Evolutionary conservation across 1,284 basidiomycete species (phyloP).

Genomic region (Coniferiporia weirii): DNA sequence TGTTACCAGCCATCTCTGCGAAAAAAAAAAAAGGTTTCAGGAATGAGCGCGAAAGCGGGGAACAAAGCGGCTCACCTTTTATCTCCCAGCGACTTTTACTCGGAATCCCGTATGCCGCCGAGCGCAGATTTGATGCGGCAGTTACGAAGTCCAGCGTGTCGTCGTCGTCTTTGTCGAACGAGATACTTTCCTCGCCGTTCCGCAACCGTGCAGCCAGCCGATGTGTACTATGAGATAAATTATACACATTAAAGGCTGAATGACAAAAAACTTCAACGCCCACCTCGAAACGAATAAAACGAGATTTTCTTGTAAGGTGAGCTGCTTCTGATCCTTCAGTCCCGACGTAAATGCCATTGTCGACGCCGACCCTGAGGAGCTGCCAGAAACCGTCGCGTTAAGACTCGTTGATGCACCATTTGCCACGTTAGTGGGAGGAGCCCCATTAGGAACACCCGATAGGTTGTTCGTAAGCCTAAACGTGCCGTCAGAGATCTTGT

Average conservation of each 20-base stretch:
- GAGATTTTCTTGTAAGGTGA: slow-evolving; percentile 77
- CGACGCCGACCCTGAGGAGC: slow-evolving; percentile 18
- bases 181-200: slow-evolving; percentile 70
- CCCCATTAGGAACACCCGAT: slow-evolving; percentile 20
- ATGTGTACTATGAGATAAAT: slow-evolving; percentile 51
- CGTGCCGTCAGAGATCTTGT: slow-evolving; percentile 56
- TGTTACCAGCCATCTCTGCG: slow-evolving; percentile 99
- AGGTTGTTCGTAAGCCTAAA: slow-evolving; percentile 41
- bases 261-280: slow-evolving; percentile 14
- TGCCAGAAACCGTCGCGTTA: slow-evolving; percentile 18
- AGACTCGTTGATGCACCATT: slow-evolving; percentile 17
- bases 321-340: slow-evolving; percentile 76
- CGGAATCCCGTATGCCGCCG: slow-evolving; percentile 84
- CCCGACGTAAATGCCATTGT: slow-evolving; percentile 26
- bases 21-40: not conserved
- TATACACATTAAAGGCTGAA: not conserved
- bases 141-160: slow-evolving; percentile 97
- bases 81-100: slow-evolving; percentile 93
- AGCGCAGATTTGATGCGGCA: slow-evolving; percentile 89
- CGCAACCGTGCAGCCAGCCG: slow-evolving; percentile 72
- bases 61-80: slow-evolving; percentile 60
- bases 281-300: slow-evolving; percentile 81
- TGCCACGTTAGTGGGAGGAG: slow-evolving; percentile 19
- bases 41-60: not conserved
- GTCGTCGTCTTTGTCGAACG: slow-evolving; percentile 98